Conservation (phyloP, 108 stramenopile species). For the Nitzschia putrida region DNA sequence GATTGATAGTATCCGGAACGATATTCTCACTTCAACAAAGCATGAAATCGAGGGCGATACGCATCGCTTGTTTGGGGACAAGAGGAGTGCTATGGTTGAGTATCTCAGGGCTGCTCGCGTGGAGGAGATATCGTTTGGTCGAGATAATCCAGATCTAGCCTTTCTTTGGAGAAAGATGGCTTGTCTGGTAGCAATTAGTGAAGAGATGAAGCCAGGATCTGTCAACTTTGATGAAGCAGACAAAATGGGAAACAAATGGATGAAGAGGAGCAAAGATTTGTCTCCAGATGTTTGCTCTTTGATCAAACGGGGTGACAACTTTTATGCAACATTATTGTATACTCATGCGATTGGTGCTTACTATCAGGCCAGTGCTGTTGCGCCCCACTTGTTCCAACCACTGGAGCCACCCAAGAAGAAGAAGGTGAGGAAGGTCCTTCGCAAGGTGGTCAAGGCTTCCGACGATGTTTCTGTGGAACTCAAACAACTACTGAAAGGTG, state of each 20-base stretch:
- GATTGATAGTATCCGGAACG: constrained; percentile 13
- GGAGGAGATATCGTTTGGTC: constrained; percentile 23
- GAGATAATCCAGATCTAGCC: constrained; percentile 30
- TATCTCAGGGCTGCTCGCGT: constrained; percentile 21
- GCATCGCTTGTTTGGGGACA: constrained; percentile 11
- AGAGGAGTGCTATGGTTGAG: constrained; percentile 1
- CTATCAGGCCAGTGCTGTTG: constrained; percentile 15
- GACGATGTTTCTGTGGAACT: background rate
- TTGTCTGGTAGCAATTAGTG: constrained; percentile 11
- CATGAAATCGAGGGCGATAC: constrained; percentile 21
- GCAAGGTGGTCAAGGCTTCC: too few relatives aligned
- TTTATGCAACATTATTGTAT: constrained; percentile 7
- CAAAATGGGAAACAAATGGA: constrained; percentile 12
- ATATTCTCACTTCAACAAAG: constrained; percentile 7
- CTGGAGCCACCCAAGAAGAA: background rate
- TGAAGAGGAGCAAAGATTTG: background rate
- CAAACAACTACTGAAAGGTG: background rate
- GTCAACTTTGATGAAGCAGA: constrained; percentile 17
- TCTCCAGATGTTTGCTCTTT: background rate
- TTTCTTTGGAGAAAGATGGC: constrained; percentile 30
- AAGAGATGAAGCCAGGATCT: background rate
- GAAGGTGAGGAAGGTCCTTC: too few relatives aligned
- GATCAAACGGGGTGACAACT: constrained; percentile 18
- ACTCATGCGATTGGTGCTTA: constrained; percentile 7
- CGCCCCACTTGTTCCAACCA: background rate